Conservation (phyloP, 768 basidiomycete species). For the Mycena alexandri region DNA sequence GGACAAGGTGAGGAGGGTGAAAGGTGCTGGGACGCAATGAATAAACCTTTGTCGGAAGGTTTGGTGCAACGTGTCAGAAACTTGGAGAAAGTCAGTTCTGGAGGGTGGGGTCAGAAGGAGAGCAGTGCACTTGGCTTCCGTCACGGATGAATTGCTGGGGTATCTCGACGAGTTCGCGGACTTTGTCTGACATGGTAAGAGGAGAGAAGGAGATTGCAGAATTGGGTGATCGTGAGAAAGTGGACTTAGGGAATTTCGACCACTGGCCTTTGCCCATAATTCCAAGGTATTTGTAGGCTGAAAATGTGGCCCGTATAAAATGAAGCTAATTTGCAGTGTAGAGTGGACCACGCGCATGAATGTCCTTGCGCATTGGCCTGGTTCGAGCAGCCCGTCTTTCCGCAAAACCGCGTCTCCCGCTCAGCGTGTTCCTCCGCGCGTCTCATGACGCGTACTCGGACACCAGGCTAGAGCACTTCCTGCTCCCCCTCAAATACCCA, state of each 20-base stretch:
- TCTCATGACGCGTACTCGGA: slow-evolving; percentile 38
- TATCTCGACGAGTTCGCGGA: slow-evolving; percentile 91
- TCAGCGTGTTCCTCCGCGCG: slow-evolving; percentile 37
- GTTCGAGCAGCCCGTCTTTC: slow-evolving; percentile 50
- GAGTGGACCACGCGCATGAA: slow-evolving; percentile 62
- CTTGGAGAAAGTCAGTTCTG: slow-evolving; percentile 56
- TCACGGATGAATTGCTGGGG: slow-evolving; percentile 94
- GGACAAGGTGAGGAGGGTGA: slow-evolving; percentile 20
- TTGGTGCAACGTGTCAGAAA: slow-evolving; percentile 98
- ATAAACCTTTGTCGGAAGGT: slow-evolving; percentile 94
- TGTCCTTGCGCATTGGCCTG: slow-evolving; percentile 66
- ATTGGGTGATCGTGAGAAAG: slow-evolving; percentile 29
- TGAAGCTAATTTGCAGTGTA: background rate
- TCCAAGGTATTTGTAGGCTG: slow-evolving; percentile 3
- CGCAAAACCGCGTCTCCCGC: slow-evolving; percentile 7
- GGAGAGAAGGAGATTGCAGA: slow-evolving; percentile 35
- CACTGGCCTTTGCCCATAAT: background rate
- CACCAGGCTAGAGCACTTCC: slow-evolving; percentile 31
- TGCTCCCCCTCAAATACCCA: slow-evolving; percentile 41
- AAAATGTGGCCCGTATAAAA: background rate
- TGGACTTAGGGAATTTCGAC: slow-evolving; percentile 1
- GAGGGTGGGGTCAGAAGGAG: background rate
- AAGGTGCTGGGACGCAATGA: slow-evolving; percentile 34
- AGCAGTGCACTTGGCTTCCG: slow-evolving; percentile 83
- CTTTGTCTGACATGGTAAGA: slow-evolving; percentile 86